Evolutionary conservation across 2,329 filamentous ascomycete genomes (phyloP), one percentile per base, ranked within the genome.

Genomic region (Aspergillus flavus): DNA sequence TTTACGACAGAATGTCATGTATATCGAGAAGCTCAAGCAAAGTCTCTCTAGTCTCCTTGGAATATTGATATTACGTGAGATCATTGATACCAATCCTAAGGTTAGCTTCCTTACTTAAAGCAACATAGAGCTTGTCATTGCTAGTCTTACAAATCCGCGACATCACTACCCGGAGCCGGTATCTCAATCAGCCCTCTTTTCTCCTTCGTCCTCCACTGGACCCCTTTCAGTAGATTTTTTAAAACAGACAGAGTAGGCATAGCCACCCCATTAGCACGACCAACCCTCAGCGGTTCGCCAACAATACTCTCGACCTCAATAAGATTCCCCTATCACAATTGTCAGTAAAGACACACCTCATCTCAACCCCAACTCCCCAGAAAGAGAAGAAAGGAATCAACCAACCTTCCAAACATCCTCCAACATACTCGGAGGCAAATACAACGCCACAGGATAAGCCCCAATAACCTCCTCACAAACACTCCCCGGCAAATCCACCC

Each of bases 231-330:
- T 4, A 66, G 19, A 14, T 60, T 30, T 34, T 66, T 64, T 19
- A 62, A 28, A 19, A 63, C 57, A 34, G 34, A 46, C 46, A 66
- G 16, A 12, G 46, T 85, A 60, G 80, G 64, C 19, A 60, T 64
- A 0, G 55, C 12, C 4, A 87, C 81, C 1, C 83, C 82, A 0
- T 77, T 70, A 30, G 69, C 71, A 66, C 79, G 78, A 1, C 80
- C 85, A 65, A 84, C 84, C 2, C 82, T 75, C 36, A 86, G 63
- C 19, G 84, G 83, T 72, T 86, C 85, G 0, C 84, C 84, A 4
- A 86, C 72, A 36, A 87, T 79, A 63, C 82, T 85, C 68, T 86
- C 84, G 46, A 82, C 79, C 70, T 87, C 85, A 63, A 84, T 82
- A 55, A 80, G 84, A 68, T 86, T 86, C 19, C 84, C 82, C 81